Conservation (phyloP, 2,329 filamentous ascomycete species). For the Aspergillus latus region DNA sequence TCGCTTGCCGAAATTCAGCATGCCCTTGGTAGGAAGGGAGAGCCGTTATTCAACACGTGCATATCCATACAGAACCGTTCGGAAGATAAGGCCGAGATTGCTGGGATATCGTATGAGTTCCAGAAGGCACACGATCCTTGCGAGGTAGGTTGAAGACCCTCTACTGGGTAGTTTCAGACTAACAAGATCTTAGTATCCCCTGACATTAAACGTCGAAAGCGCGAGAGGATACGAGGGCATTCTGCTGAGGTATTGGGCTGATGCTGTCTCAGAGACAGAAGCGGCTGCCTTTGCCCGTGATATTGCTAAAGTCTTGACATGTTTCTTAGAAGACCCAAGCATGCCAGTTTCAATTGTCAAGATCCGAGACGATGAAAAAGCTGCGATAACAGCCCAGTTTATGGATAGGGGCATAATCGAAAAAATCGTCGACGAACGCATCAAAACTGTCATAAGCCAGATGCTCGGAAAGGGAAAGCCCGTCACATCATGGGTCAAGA, state of each 20-base stretch:
- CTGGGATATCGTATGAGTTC: constrained; percentile 32
- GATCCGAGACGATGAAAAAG: constrained; percentile 12
- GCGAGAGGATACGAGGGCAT: constrained; percentile 37
- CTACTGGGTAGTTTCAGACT: neutral
- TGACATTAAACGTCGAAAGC: constrained; percentile 43
- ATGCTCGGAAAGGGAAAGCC: constrained; percentile 34
- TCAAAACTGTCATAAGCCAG: constrained; percentile 34
- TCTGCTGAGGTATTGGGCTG: constrained; percentile 42
- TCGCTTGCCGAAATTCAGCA: constrained; percentile 52
- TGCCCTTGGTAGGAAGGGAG: constrained; percentile 36
- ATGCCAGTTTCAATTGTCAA: constrained; percentile 25
- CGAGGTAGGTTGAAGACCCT: constrained; percentile 28
- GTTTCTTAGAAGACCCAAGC: constrained; percentile 33
- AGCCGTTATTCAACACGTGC: constrained; percentile 44
- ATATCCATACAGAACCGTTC: constrained; percentile 43
- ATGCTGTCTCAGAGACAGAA: constrained; percentile 38
- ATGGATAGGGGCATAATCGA: constrained; percentile 30
- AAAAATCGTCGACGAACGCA: constrained; percentile 35
- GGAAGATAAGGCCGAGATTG: constrained; percentile 24
- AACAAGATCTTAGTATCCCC: constrained; percentile 32
- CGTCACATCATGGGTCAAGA: constrained; percentile 18
- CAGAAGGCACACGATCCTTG: constrained; percentile 39
- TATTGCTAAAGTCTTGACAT: constrained; percentile 34
- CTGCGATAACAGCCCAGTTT: neutral
- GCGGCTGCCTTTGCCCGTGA: constrained; percentile 31